These are phyloP conservation scores for Furcasterigmium furcatum DNA, from an alignment of 2,329 filamentous ascomycete species.

Conservation along the genomic window DNA sequence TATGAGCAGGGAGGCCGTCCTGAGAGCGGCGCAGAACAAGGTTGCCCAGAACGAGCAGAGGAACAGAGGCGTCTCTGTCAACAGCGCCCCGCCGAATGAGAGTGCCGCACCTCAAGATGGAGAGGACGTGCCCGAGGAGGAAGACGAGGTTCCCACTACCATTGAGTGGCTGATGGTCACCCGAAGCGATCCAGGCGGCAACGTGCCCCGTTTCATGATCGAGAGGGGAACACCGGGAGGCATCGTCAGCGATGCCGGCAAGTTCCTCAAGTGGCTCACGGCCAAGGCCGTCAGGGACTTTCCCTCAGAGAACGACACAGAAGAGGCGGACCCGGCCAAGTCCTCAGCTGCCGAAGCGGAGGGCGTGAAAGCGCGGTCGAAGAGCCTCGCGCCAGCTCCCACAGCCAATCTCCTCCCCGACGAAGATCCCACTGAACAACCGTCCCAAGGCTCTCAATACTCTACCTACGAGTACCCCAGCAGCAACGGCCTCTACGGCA, in stretches of 20 bases:
- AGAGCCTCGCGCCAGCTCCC: constrained; percentile 23
- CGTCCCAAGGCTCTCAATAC: background rate
- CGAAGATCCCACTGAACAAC: constrained; percentile 5
- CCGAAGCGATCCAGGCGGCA: constrained; percentile 82
- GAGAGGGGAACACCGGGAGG: constrained; percentile 81
- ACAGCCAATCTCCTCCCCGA: constrained; percentile 22
- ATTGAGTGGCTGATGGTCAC: constrained; percentile 94
- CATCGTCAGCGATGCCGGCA: constrained; percentile 74
- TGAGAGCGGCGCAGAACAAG: constrained; percentile 22
- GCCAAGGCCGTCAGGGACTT: constrained; percentile 34
- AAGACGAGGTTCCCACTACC: constrained; percentile 30
- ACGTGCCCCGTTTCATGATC: constrained; percentile 86
- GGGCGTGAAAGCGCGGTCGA: constrained; percentile 21
- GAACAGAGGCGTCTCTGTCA: constrained; percentile 12
- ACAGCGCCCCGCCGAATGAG: background rate
- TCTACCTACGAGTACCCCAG: constrained; percentile 23
- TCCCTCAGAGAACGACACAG: constrained; percentile 8
- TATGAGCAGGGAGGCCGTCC: constrained; percentile 36
- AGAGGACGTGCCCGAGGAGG: constrained; percentile 9
- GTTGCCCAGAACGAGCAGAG: constrained; percentile 13
- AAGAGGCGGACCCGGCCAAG: constrained; percentile 12
- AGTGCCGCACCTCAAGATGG: background rate
- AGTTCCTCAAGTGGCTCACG: constrained; percentile 74
- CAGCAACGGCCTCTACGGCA: constrained; percentile 49
- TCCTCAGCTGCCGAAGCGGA: constrained; percentile 23